A percentile compares a stretch with the other conserved stretches of the same genome.
Evolutionary conservation across 768 basidiomycete genomes (phyloP).

Genomic region (Exsudoporus frostii): DNA sequence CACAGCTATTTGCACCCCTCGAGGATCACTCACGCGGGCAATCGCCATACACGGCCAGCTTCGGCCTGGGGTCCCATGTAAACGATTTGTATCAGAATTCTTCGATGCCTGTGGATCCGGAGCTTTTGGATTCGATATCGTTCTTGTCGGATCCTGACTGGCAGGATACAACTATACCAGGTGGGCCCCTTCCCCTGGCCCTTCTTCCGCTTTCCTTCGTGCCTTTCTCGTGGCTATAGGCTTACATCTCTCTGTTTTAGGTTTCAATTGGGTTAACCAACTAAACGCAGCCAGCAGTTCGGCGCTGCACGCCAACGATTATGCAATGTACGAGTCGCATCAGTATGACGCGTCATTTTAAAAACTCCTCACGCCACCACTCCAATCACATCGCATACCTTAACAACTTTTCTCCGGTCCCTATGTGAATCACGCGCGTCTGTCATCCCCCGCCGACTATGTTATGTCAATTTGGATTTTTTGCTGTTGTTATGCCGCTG

Average conservation of each 20-base stretch:
- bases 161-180: conserved; percentile 54
- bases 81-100: conserved; percentile 40
- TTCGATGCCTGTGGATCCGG: conserved; percentile 56
- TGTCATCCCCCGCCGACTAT: background rate
- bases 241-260: conserved; percentile 15
- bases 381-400: background rate
- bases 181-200: conserved; percentile 32
- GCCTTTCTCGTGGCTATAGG: background rate
- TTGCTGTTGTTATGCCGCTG: background rate
- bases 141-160: conserved; percentile 54
- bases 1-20: conserved; percentile 36
- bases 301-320: conserved; percentile 24
- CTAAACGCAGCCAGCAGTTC: conserved; percentile 17
- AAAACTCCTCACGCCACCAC: background rate
- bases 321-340: conserved; percentile 23
- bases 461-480: background rate
- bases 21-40: conserved; percentile 26
- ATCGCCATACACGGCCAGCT: conserved; percentile 5
- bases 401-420: background rate
- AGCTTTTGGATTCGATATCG: conserved; percentile 60
- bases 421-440: background rate
- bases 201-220: background rate
- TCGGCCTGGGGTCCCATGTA: conserved; percentile 24
- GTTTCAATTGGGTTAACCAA: conserved; percentile 37
- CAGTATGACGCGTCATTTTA: conserved; percentile 15